phyloP scores from a whole-genome alignment of 2,329 filamentous ascomycete species.

The Exophiala aquamarina region DNA sequence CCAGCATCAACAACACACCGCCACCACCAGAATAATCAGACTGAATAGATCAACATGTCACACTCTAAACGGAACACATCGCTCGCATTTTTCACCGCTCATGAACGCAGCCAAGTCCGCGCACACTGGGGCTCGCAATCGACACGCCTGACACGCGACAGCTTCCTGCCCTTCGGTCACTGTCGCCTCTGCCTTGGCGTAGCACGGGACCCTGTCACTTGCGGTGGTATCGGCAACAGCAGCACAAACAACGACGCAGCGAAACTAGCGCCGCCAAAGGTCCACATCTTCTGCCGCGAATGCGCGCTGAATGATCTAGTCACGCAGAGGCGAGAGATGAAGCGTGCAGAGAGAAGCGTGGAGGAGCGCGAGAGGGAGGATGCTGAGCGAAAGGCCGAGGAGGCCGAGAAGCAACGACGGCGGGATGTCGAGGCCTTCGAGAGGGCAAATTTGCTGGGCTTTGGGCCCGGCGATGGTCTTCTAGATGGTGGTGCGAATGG shows the following conservation, averaged over 20 bases:
- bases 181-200: constrained; percentile 84
- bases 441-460: constrained; percentile 27
- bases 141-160: constrained; percentile 84
- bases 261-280: constrained; percentile 61
- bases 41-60: constrained; percentile 31
- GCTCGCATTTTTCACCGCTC: constrained; percentile 86
- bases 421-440: constrained; percentile 59
- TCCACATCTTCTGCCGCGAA: constrained; percentile 93
- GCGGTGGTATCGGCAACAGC: constrained; percentile 55
- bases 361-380: constrained; percentile 63
- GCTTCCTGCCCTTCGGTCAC: constrained; percentile 85
- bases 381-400: constrained; percentile 58
- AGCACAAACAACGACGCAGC: constrained; percentile 75
- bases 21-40: too few relatives aligned
- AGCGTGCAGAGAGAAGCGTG: constrained; percentile 68
- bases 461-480: constrained; percentile 5
- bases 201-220: constrained; percentile 80
- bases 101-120: constrained; percentile 82
- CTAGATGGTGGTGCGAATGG: constrained; percentile 20
- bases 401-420: constrained; percentile 68
- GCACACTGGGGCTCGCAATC: constrained; percentile 77
- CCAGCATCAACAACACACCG: too few relatives aligned
- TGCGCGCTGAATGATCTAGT: constrained; percentile 91
- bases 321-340: constrained; percentile 87
- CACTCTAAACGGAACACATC: constrained; percentile 82